Evolutionary conservation across 1,284 basidiomycete genomes (phyloP).

Genomic region (Rhodofomes roseus): DNA sequence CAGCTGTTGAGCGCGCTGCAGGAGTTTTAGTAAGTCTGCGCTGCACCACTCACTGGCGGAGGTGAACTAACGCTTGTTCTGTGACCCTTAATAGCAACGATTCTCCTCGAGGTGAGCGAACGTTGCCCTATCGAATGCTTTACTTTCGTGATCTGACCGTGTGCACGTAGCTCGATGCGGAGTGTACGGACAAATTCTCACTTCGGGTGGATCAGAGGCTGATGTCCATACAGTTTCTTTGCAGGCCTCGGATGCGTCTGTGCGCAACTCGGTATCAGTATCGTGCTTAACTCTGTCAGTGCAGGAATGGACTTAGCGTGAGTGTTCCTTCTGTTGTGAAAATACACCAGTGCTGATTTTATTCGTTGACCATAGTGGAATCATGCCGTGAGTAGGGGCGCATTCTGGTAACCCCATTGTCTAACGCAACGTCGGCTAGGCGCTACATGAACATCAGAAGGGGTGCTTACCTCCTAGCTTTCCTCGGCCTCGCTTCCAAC

Average conservation of each 20-base stretch:
- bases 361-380: neutral
- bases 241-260: conserved; percentile 6
- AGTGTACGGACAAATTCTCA: neutral
- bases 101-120: neutral
- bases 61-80: neutral
- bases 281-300: conserved; percentile 7
- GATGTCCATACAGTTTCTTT: neutral
- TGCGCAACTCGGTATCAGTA: conserved; percentile 6
- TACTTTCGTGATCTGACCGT: neutral
- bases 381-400: neutral
- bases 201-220: neutral
- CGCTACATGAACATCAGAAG: conserved; percentile 9
- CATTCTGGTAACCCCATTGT: neutral
- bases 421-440: neutral
- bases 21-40: conserved; percentile 1
- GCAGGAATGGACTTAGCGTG: conserved; percentile 9
- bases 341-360: neutral
- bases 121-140: neutral
- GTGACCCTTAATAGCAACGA: neutral
- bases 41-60: neutral
- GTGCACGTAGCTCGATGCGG: neutral
- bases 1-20: neutral
- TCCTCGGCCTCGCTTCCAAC: conserved; percentile 4
- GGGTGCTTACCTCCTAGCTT: conserved; percentile 5
- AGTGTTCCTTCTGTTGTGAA: neutral